phyloP scores from a whole-genome alignment of 495 filamentous ascomycete species.

The Penicillium parvum region DNA sequence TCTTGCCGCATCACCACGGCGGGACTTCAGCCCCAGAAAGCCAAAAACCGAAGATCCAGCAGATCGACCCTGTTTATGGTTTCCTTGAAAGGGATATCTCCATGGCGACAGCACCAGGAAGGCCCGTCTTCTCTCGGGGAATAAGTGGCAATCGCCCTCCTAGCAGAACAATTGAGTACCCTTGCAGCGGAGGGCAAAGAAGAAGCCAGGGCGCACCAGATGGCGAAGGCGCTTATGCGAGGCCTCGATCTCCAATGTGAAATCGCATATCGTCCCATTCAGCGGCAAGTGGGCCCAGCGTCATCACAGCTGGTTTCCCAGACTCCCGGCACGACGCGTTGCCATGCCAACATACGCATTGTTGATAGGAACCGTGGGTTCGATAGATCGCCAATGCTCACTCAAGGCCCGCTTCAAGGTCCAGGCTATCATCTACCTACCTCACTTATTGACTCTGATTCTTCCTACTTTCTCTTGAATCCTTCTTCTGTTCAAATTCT shows the following conservation, averaged over 20 bases:
- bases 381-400: constrained; percentile 36
- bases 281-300: constrained; percentile 15
- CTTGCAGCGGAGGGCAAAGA: constrained; percentile 18
- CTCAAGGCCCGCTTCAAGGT: constrained; percentile 21
- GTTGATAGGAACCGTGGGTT: constrained; percentile 43
- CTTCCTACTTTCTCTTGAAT: constrained; percentile 10
- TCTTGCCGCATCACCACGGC: constrained; percentile 5
- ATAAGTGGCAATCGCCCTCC: too few species aligned
- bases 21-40: constrained; percentile 4
- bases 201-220: constrained; percentile 11
- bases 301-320: constrained; percentile 30
- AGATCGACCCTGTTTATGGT: constrained; percentile 12
- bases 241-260: constrained; percentile 8
- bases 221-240: constrained; percentile 4
- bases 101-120: constrained; percentile 21
- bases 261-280: constrained; percentile 11
- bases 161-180: constrained; percentile 14
- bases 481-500: constrained; percentile 7
- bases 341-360: constrained; percentile 42
- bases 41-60: constrained; percentile 8
- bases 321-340: constrained; percentile 32
- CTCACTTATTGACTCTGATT: constrained; percentile 29
- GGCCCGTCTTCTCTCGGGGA: too few species aligned
- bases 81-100: constrained; percentile 14
- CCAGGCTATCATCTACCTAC: constrained; percentile 12